Conservation (phyloP, 768 basidiomycete genomes). For the Gautieria morchelliformis region DNA sequence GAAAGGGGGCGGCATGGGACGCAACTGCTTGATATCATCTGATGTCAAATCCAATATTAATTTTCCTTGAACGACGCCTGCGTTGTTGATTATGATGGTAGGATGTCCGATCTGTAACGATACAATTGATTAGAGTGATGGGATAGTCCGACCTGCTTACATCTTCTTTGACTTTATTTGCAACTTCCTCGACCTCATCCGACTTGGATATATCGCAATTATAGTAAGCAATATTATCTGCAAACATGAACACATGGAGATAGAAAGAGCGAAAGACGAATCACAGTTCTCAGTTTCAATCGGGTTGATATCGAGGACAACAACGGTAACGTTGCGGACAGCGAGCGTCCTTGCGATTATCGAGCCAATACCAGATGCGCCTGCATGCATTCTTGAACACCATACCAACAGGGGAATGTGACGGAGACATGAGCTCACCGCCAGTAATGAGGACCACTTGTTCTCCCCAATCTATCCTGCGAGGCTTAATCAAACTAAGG, state of each 20-base stretch:
- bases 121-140: background rate
- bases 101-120: conserved; percentile 65
- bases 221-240: conserved; percentile 77
- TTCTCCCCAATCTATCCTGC: conserved; percentile 71
- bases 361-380: conserved; percentile 84
- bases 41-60: conserved; percentile 68
- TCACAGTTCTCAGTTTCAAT: conserved; percentile 61
- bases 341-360: conserved; percentile 82
- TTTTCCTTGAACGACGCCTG: conserved; percentile 89
- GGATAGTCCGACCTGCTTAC: conserved; percentile 27
- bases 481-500: conserved; percentile 48
- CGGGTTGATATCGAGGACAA: conserved; percentile 78
- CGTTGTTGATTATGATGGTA: conserved; percentile 90
- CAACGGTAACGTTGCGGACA: conserved; percentile 69
- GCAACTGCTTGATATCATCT: conserved; percentile 73
- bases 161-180: conserved; percentile 69
- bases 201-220: conserved; percentile 88
- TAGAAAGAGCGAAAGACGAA: conserved; percentile 13
- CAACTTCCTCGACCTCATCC: conserved; percentile 71
- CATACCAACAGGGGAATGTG: background rate
- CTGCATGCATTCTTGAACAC: conserved; percentile 27
- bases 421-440: conserved; percentile 36
- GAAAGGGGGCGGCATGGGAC: conserved; percentile 4
- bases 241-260: background rate
- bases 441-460: conserved; percentile 90